Percentiles rank a stretch among this genome's conserved stretches.
Evolutionary conservation across 352 stramenopile species (phyloP).

Genomic region (Phytophthora sojae): DNA sequence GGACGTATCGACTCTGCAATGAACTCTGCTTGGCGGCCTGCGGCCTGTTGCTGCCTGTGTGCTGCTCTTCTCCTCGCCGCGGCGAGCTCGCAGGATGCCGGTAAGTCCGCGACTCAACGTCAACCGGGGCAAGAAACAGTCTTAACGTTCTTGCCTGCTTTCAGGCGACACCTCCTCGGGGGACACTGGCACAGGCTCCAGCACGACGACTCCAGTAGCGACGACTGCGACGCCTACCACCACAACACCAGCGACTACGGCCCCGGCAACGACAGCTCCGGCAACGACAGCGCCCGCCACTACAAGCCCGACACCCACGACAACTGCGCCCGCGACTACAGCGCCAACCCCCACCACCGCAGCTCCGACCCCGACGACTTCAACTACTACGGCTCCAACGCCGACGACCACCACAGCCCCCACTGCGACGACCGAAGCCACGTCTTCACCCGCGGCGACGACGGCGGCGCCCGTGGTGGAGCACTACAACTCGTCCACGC

Average conservation of each 20-base stretch:
- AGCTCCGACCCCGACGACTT: not conserved
- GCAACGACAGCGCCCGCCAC: not conserved
- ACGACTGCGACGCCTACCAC: not conserved
- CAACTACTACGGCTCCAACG: slow-evolving; percentile 9
- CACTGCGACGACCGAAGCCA: not conserved
- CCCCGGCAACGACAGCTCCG: not conserved
- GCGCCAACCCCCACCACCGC: slow-evolving; percentile 3
- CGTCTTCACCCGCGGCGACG: slow-evolving; percentile 7
- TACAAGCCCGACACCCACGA: not conserved
- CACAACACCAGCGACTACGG: slow-evolving; percentile 4
- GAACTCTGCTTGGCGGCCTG: not conserved
- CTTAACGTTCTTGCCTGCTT: slow-evolving; percentile 1
- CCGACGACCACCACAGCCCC: slow-evolving; percentile 10
- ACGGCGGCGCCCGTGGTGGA: slow-evolving; percentile 26
- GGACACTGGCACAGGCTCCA: slow-evolving; percentile 18
- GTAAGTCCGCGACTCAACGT: not conserved
- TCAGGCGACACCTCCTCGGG: slow-evolving; percentile 20
- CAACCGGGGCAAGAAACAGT: not conserved
- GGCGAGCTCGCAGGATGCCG: slow-evolving; percentile 7
- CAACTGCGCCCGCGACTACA: not conserved
- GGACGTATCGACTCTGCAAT: not conserved
- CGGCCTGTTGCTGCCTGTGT: not conserved
- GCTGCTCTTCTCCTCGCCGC: not conserved
- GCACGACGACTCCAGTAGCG: not conserved
- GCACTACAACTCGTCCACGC: slow-evolving; percentile 48